Conservation (phyloP, 495 filamentous ascomycete genomes). For the Hyaloscypha bicolor region DNA sequence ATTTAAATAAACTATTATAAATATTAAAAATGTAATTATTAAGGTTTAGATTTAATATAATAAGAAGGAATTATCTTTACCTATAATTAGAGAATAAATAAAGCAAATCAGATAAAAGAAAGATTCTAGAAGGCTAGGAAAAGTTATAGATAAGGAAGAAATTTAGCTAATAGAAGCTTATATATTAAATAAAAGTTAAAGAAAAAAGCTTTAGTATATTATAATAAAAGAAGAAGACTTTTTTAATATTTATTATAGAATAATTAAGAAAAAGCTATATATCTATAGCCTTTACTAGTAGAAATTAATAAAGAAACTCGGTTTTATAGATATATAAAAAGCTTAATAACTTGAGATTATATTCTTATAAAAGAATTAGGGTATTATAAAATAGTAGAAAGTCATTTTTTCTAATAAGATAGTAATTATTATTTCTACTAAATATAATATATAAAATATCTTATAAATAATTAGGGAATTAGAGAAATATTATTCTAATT, state of each 20-base stretch:
- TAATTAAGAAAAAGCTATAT: too few relatives aligned
- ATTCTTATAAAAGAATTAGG: slow-evolving; percentile 1
- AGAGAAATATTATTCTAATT: slow-evolving; percentile 6
- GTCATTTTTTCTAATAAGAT: slow-evolving; percentile 15
- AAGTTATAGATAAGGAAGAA: background rate
- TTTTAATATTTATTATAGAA: slow-evolving; percentile 5
- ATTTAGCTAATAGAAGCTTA: too few relatives aligned
- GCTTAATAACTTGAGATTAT: slow-evolving; percentile 6
- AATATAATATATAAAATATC: slow-evolving; percentile 10
- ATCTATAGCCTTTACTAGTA: background rate
- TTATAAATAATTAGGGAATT: background rate
- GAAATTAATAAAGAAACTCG: slow-evolving; percentile 16
- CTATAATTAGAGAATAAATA: background rate
- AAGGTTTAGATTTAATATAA: background rate
- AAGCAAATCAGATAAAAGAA: background rate
- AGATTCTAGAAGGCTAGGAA: too few relatives aligned
- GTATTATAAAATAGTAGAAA: slow-evolving; percentile 7
- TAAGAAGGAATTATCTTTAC: background rate
- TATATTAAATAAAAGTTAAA: slow-evolving; percentile 12
- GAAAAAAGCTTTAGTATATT: slow-evolving; percentile 11
- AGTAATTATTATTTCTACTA: slow-evolving; percentile 10
- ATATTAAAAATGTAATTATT: background rate
- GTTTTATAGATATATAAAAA: too few relatives aligned
- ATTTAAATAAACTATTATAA: too few relatives aligned
- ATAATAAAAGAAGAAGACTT: slow-evolving; percentile 7